Evolutionary conservation across 805 yeast genomes (phyloP).

Genomic region (Vanderwaltozyma verrucispora): DNA sequence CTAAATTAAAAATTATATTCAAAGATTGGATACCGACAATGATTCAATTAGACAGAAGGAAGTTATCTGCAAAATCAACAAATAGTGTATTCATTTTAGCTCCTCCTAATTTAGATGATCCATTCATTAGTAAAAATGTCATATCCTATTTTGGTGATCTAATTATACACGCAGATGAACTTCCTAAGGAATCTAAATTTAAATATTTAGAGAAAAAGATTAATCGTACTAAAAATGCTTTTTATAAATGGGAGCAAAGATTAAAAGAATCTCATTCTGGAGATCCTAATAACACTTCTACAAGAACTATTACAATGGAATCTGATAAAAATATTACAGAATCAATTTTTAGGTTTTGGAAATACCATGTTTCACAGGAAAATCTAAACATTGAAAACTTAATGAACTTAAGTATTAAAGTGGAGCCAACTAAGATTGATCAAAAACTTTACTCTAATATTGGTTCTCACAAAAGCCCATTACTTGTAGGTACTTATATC

Average conservation of each 20-base stretch:
- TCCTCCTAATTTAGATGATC: conserved; percentile 75
- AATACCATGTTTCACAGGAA: conserved; percentile 18
- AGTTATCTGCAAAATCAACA: conserved; percentile 46
- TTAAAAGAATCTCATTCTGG: conserved; percentile 16
- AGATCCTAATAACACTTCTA: conserved; percentile 15
- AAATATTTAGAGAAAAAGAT: conserved; percentile 53
- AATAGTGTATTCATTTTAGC: conserved; percentile 59
- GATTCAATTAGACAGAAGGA: conserved; percentile 74
- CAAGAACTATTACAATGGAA: background rate
- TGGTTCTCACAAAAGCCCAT: conserved; percentile 45
- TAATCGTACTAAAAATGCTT: conserved; percentile 58
- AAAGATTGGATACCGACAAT: conserved; percentile 91
- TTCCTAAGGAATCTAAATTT: conserved; percentile 19
- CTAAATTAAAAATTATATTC: conserved; percentile 47
- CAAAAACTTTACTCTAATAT: conserved; percentile 19
- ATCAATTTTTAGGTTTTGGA: conserved; percentile 24
- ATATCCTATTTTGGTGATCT: conserved; percentile 90
- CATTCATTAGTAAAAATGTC: conserved; percentile 64
- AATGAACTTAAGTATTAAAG: conserved; percentile 51
- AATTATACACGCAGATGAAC: conserved; percentile 34
- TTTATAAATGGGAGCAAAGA: conserved; percentile 77
- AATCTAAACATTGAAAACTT: conserved; percentile 42
- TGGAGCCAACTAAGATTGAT: conserved; percentile 45
- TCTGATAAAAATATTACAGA: conserved; percentile 20
- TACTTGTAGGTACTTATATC: conserved; percentile 51